These are phyloP conservation scores for Eremomyces bilateralis DNA, from an alignment of 495 filamentous ascomycete genomes.

Conservation along the genomic window DNA sequence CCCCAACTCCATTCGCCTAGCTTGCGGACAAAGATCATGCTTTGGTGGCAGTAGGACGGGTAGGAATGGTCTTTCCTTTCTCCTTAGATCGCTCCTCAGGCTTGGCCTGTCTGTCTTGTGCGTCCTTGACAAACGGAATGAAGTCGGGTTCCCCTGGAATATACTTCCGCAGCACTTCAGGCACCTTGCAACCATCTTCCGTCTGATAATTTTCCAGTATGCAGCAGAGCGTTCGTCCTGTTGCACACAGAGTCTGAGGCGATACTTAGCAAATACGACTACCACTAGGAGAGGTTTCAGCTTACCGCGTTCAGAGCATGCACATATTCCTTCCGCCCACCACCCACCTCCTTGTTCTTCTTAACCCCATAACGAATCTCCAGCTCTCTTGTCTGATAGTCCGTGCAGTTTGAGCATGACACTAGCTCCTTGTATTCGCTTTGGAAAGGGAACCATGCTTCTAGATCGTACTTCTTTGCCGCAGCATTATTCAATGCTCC, in stretches of 20 bases:
- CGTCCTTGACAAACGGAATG: constrained; percentile 72
- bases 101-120: too few relatives aligned
- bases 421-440: constrained; percentile 91
- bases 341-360: constrained; percentile 47
- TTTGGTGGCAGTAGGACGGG: too few relatives aligned
- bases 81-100: too few relatives aligned
- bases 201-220: constrained; percentile 93
- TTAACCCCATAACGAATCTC: constrained; percentile 55
- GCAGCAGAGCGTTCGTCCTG: constrained; percentile 84
- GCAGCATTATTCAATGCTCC: constrained; percentile 89
- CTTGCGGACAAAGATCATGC: too few relatives aligned
- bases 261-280: background rate
- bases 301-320: constrained; percentile 93
- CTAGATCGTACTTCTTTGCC: constrained; percentile 84
- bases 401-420: constrained; percentile 87
- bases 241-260: constrained; percentile 64
- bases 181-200: constrained; percentile 67
- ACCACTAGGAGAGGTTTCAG: constrained; percentile 19
- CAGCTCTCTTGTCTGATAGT: constrained; percentile 77
- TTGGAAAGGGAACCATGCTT: constrained; percentile 94
- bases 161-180: constrained; percentile 74
- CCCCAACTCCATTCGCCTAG: too few relatives aligned
- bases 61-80: too few relatives aligned
- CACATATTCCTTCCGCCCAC: constrained; percentile 88
- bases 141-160: constrained; percentile 77